phyloP scores from a whole-genome alignment of 1,284 basidiomycete species.

The Heimioporus punctisporus region DNA sequence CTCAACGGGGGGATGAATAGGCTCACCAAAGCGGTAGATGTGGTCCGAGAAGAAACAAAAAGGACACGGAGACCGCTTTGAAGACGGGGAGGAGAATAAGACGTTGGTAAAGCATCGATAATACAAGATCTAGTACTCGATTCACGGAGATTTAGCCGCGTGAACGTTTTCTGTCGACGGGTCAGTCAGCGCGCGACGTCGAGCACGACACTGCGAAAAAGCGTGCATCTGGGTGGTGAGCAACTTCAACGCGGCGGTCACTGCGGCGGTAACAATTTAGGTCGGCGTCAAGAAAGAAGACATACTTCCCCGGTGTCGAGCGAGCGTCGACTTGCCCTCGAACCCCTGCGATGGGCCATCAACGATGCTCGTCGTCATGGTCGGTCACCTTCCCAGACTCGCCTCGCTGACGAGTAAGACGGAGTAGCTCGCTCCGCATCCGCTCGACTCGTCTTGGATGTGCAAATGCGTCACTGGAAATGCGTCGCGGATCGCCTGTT shows the following conservation, averaged over 20 bases:
- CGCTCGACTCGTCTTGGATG: conserved; percentile 75
- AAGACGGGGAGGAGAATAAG: conserved; percentile 31
- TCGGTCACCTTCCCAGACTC: conserved; percentile 16
- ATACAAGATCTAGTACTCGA: not conserved
- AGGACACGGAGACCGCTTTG: not conserved
- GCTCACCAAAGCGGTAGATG: no score
- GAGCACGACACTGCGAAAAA: conserved; percentile 89
- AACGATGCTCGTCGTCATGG: not conserved
- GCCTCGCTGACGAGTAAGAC: conserved; percentile 78
- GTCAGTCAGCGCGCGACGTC: conserved; percentile 12
- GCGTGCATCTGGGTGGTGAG: conserved; percentile 82
- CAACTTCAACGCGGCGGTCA: conserved; percentile 73
- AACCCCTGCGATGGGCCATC: conserved; percentile 49
- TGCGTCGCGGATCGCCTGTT: conserved; percentile 57
- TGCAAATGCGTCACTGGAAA: conserved; percentile 67
- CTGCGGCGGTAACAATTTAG: conserved; percentile 42
- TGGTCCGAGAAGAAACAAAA: conserved; percentile 14
- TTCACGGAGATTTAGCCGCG: conserved; percentile 49
- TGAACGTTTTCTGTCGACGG: conserved; percentile 66
- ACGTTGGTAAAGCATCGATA: conserved; percentile 12
- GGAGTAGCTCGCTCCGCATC: conserved; percentile 77
- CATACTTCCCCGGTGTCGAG: conserved; percentile 66
- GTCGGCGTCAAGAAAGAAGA: not conserved
- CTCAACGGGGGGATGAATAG: no score
- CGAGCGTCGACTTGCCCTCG: conserved; percentile 75